Base-by-base conservation (phyloP, 345 rosid species). In the Moricandia arvensis region DNA sequence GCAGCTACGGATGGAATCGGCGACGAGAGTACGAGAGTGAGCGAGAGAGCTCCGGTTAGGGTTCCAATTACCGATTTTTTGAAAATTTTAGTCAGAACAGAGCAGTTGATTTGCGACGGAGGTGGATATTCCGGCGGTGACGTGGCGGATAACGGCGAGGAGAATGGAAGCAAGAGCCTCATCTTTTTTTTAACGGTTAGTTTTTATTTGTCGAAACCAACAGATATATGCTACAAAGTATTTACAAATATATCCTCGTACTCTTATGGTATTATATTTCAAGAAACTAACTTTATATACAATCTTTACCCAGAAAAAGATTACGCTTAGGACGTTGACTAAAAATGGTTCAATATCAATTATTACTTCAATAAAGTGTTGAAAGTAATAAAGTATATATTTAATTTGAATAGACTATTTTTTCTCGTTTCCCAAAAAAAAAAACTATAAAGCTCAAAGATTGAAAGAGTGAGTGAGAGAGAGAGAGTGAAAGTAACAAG, bases 1-100 rank as follows among this genome's bases (percentile, higher is more conserved):
- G 92, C 0, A 59, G 80, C 72, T 43, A 75, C 80, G 16, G 79
- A 35, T n/a, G 91, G 81, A 34, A 83, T 60, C 18, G 91, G 86
- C 5, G 91, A 82, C 17, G 90, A 79, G 69, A 90, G 71, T 17
- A 91, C 68, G 51, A 91, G 87, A 72, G 82, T 83, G 71, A 90
- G 41, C 0, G 96, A 86, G 21, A 90, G 84, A 54, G 85, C 90
- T 75, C 91, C 93, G 5, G 84, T 71, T 9, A 88, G 61, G 29
- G 86, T 81, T 38, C 79, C 72, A 24, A 77, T 45, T 1, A 87
- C 58, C 13, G 89, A 38, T 61, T 87, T 90, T 63, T 79, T 81
- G 9, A 80, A 59, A 79, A 79, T 73, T 31, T 47, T 71, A 18
- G 3, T 27, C 2, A 53, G 54, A 43, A 0, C 54, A 6, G 16